Percentiles rank a stretch among this genome's conserved stretches.
Conservation (phyloP, 257 asterid species). For the Gardenia jasminoides region DNA sequence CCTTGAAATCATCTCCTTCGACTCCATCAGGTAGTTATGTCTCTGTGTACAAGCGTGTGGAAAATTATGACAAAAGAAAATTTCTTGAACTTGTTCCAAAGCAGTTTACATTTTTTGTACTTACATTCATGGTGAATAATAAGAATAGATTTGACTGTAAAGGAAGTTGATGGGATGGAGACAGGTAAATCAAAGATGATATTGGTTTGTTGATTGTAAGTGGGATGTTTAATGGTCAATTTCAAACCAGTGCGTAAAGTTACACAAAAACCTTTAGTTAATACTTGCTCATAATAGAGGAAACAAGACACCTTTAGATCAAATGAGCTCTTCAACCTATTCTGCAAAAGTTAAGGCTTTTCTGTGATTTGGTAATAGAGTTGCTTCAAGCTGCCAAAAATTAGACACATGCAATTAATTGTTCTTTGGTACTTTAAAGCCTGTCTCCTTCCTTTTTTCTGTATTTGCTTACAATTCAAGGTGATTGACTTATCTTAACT, state of each 20-base stretch:
- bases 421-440: background rate
- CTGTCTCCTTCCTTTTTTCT: background rate
- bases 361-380: background rate
- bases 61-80: background rate
- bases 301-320: background rate
- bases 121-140: background rate
- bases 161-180: background rate
- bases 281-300: background rate
- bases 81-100: background rate
- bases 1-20: conserved; percentile 43
- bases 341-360: background rate
- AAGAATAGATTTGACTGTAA: background rate
- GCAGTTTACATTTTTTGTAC: background rate
- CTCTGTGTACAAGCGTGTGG: background rate
- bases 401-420: background rate
- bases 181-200: background rate
- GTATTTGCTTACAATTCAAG: background rate
- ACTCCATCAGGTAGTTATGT: conserved; percentile 39
- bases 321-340: background rate
- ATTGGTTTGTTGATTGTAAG: background rate
- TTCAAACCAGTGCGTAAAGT: background rate
- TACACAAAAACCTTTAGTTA: background rate
- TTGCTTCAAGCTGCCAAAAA: background rate
- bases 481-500: background rate
- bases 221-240: background rate